Percentiles rank a stretch among this genome's conserved stretches.
Conservation (phyloP, 177 flowering plant genomes). For the Vitis hybrid region DNA sequence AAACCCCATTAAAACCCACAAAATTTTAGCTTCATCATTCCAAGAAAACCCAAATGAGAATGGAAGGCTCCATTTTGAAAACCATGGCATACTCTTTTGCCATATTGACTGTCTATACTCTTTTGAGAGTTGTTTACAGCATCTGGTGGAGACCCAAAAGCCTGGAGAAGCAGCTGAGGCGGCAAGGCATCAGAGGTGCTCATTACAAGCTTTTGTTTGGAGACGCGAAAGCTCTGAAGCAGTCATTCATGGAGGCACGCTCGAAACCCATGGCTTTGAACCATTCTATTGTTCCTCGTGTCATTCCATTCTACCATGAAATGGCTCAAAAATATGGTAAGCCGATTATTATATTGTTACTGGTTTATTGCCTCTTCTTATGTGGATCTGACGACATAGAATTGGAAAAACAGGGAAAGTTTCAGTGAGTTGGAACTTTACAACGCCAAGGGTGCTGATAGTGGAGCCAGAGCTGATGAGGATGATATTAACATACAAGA, state of each 20-base stretch:
- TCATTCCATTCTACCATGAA: slow-evolving; percentile 25
- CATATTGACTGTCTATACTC: slow-evolving; percentile 10
- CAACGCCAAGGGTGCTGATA: slow-evolving; percentile 41
- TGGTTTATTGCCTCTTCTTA: too few relatives aligned
- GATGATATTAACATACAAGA: slow-evolving; percentile 29
- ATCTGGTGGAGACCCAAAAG: slow-evolving; percentile 45
- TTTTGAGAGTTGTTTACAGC: slow-evolving; percentile 15
- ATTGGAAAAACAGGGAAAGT: slow-evolving; percentile 24
- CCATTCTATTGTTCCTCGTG: slow-evolving; percentile 43
- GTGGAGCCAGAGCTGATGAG: slow-evolving; percentile 39
- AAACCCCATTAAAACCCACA: too few relatives aligned
- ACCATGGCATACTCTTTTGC: not conserved
- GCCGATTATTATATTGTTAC: not conserved
- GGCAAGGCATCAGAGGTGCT: slow-evolving; percentile 40
- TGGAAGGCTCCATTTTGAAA: slow-evolving; percentile 6
- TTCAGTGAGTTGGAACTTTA: slow-evolving; percentile 30
- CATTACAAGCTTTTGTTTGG: slow-evolving; percentile 41
- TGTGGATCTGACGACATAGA: not conserved
- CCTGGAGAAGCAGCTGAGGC: slow-evolving; percentile 31
- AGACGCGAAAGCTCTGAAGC: slow-evolving; percentile 33
- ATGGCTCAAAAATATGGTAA: slow-evolving; percentile 39
- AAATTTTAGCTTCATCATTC: too few relatives aligned
- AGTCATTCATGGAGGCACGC: slow-evolving; percentile 27
- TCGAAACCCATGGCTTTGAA: slow-evolving; percentile 41
- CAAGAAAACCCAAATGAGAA: not conserved